These are phyloP conservation scores for Malassezia sympodialis DNA, from an alignment of 1,284 basidiomycete species.

Conservation along the genomic window DNA sequence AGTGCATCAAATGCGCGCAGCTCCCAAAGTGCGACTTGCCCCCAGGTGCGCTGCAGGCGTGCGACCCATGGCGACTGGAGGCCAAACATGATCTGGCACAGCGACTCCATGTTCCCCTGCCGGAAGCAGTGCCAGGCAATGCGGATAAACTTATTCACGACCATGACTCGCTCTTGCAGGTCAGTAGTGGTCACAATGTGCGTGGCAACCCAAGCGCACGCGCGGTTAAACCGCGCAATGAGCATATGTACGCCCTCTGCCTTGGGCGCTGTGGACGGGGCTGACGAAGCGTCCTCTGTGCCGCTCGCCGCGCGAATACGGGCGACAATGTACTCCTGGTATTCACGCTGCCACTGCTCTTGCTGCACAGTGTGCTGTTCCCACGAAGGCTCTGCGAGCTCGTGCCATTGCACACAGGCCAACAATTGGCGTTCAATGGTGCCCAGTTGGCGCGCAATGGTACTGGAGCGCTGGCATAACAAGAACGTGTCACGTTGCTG, in stretches of 20 bases:
- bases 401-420: background rate
- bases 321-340: conserved; percentile 14
- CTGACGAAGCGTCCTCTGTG: background rate
- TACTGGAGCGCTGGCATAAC: conserved; percentile 8
- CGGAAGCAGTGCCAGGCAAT: conserved; percentile 81
- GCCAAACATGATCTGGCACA: conserved; percentile 71
- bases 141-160: conserved; percentile 71
- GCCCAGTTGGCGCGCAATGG: conserved; percentile 12
- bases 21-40: conserved; percentile 63
- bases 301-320: conserved; percentile 2
- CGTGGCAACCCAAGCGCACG: conserved; percentile 69
- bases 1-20: conserved; percentile 66
- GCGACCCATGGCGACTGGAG: conserved; percentile 64
- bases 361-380: conserved; percentile 13
- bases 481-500: conserved; percentile 6
- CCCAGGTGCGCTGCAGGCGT: conserved; percentile 62
- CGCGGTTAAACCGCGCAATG: conserved; percentile 75
- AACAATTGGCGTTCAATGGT: conserved; percentile 10
- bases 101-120: conserved; percentile 66
- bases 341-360: conserved; percentile 17
- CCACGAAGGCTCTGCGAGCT: conserved; percentile 11
- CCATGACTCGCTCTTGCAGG: conserved; percentile 56
- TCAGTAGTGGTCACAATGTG: conserved; percentile 56
- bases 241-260: conserved; percentile 52
- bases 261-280: background rate